Evolutionary conservation across 139 green algal genomes (phyloP).

Genomic region (Limnomonas spitsbergensis): DNA sequence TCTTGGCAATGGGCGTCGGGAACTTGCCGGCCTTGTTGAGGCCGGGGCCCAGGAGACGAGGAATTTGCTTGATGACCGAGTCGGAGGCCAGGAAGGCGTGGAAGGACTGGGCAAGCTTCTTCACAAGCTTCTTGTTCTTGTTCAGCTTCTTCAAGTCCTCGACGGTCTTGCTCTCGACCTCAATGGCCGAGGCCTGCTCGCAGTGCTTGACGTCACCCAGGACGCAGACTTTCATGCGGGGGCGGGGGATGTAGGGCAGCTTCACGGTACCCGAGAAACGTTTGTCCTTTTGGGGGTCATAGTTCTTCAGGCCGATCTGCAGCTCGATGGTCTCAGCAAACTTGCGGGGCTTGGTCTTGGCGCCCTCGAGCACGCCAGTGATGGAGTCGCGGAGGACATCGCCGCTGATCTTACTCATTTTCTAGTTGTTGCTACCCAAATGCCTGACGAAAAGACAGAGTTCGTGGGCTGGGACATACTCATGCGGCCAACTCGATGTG

Average conservation of each 20-base stretch:
- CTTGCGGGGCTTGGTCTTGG: slow-evolving; percentile 90
- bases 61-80: slow-evolving; percentile 99
- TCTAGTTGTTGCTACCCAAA: slow-evolving; percentile 38
- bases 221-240: slow-evolving; percentile 94
- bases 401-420: slow-evolving; percentile 72
- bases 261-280: slow-evolving; percentile 98
- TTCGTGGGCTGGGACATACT: no score
- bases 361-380: slow-evolving; percentile 69
- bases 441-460: no score
- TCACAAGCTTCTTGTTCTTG: slow-evolving; percentile 99
- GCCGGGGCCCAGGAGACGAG: slow-evolving; percentile 92
- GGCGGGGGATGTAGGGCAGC: slow-evolving; percentile 92
- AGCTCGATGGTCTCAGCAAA: slow-evolving; percentile 99
- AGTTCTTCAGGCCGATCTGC: slow-evolving; percentile 99
- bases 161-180: slow-evolving; percentile 87
- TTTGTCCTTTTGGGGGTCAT: slow-evolving; percentile 99
- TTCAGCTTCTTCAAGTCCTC: slow-evolving; percentile 99
- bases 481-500: no score
- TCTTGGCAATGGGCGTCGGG: slow-evolving; percentile 81
- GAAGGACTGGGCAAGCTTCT: slow-evolving; percentile 99
- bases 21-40: slow-evolving; percentile 99
- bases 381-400: slow-evolving; percentile 74
- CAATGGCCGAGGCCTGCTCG: slow-evolving; percentile 81
- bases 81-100: slow-evolving; percentile 95
- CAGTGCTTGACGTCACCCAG: slow-evolving; percentile 98